A percentile compares a stretch with the other conserved stretches of the same genome.
Conservation (phyloP, 1,139 yeast species). For the Hanseniaspora gamundiae region DNA sequence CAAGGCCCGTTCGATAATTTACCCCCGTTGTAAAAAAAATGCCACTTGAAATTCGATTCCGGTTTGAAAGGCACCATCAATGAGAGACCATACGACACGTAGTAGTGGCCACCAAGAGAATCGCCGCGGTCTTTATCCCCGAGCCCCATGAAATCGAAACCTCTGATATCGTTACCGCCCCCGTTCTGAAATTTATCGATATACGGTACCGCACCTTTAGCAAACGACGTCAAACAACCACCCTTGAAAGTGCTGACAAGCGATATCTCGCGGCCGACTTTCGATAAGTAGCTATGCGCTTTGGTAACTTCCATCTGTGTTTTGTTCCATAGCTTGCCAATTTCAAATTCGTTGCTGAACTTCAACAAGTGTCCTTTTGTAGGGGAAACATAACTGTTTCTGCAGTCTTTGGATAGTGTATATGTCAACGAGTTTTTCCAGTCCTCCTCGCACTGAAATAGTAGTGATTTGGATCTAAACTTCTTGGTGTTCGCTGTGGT, state of each 20-base stretch:
- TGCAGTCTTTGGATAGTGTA: constrained; percentile 40
- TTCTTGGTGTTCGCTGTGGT: constrained; percentile 33
- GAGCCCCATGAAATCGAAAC: constrained; percentile 43
- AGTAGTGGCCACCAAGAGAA: constrained; percentile 72
- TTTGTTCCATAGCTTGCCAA: constrained; percentile 17
- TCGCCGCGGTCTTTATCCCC: constrained; percentile 61
- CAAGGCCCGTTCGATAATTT: constrained; percentile 37
- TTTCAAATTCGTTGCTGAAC: constrained; percentile 40
- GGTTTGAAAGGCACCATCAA: constrained; percentile 50
- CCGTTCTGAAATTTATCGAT: constrained; percentile 51
- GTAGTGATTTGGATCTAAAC: constrained; percentile 23
- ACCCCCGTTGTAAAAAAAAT: constrained; percentile 65
- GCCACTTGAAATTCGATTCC: constrained; percentile 56
- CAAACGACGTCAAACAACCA: constrained; percentile 38
- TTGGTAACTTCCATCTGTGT: constrained; percentile 35
- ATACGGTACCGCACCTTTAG: constrained; percentile 19
- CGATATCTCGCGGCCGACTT: constrained; percentile 24
- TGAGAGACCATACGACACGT: constrained; percentile 60
- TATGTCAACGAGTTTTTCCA: constrained; percentile 47
- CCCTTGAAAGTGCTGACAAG: constrained; percentile 35
- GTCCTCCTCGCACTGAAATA: constrained; percentile 43
- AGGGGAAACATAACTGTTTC: constrained; percentile 47
- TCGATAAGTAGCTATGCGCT: constrained; percentile 23
- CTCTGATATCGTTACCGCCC: constrained; percentile 25
- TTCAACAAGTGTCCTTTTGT: constrained; percentile 43